Evolutionary conservation across 2,329 filamentous ascomycete genomes (phyloP).

Genomic region (Diaporthe aspalathi): DNA sequence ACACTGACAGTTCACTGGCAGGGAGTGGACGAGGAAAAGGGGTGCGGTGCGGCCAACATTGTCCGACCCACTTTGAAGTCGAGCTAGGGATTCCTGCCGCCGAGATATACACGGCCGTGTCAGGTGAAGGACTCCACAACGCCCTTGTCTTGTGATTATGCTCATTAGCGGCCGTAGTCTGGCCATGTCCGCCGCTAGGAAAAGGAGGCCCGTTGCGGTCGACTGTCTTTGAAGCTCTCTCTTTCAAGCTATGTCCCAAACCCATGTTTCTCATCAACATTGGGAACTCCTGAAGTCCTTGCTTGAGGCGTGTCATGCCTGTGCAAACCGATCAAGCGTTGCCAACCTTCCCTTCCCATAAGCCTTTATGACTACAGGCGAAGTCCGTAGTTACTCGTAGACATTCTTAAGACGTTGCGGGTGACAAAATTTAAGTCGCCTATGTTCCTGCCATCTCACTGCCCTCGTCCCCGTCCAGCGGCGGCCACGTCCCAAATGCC

Average conservation of each 20-base stretch:
- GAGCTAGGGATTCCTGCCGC: slow-evolving; percentile 12
- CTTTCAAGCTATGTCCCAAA: neutral
- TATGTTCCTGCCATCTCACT: neutral
- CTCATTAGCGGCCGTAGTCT: neutral
- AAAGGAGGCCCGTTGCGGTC: neutral
- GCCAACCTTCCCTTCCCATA: neutral
- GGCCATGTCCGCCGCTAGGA: neutral
- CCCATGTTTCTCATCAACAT: neutral
- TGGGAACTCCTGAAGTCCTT: too few relatives aligned
- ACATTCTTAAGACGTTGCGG: too few relatives aligned
- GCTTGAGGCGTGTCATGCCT: neutral
- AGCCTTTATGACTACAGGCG: too few relatives aligned
- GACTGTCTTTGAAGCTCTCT: neutral
- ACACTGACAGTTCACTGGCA: neutral
- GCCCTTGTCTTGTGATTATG: neutral
- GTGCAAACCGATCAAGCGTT: neutral
- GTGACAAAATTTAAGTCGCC: neutral
- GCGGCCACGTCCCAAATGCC: slow-evolving; percentile 42
- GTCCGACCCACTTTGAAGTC: slow-evolving; percentile 11
- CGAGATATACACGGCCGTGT: slow-evolving; percentile 7
- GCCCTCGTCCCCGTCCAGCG: slow-evolving; percentile 37
- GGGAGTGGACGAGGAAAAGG: neutral
- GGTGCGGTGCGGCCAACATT: neutral
- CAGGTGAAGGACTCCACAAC: neutral
- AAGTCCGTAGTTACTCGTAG: too few relatives aligned